phyloP scores from a whole-genome alignment of 768 basidiomycete genomes.

The Leucocoprinus leucothites region DNA sequence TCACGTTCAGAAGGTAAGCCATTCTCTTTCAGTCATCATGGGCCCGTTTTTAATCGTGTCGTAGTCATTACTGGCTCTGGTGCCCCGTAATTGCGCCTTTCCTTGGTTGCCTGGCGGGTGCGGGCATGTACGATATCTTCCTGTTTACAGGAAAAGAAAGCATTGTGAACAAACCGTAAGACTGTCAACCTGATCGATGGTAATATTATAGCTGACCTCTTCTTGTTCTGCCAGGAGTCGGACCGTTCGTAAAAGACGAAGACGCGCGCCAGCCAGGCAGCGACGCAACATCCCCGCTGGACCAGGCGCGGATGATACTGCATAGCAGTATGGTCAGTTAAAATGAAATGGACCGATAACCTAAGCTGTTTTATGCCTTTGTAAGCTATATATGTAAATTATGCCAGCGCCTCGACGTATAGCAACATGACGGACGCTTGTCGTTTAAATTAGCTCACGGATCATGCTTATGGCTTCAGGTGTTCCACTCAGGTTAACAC shows the following conservation, averaged over 20 bases:
- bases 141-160: slow-evolving; percentile 56
- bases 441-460: too few species aligned
- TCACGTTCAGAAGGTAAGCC: slow-evolving; percentile 39
- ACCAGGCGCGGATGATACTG: neutral
- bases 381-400: too few species aligned
- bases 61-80: slow-evolving; percentile 75
- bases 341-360: too few species aligned
- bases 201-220: neutral
- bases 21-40: neutral
- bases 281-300: neutral
- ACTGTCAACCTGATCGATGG: neutral
- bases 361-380: too few species aligned
- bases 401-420: too few species aligned
- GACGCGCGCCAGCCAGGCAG: neutral
- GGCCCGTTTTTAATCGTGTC: slow-evolving; percentile 16
- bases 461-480: too few species aligned
- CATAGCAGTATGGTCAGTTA: neutral
- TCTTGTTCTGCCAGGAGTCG: neutral
- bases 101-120: slow-evolving; percentile 52
- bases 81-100: slow-evolving; percentile 59
- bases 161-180: slow-evolving; percentile 52
- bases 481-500: too few species aligned
- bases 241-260: neutral
- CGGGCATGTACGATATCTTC: slow-evolving; percentile 55
- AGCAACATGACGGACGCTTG: too few species aligned